Percentiles rank a stretch among this genome's conserved stretches.
These are phyloP conservation scores for Persicaria tinctoria DNA, from an alignment of 148 eudicot species.

Conservation along the genomic window DNA sequence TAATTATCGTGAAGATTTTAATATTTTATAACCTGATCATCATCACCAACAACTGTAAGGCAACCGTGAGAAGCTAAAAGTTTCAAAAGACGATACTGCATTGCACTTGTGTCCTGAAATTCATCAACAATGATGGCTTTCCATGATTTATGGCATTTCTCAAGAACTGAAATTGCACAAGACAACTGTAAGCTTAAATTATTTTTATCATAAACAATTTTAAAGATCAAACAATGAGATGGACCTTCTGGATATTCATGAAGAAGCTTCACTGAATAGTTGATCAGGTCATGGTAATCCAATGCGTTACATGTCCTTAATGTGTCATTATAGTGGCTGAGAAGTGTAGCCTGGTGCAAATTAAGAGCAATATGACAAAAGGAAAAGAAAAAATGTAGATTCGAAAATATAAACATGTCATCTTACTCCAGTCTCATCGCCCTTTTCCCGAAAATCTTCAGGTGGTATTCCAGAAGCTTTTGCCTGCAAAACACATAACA, in stretches of 20 bases:
- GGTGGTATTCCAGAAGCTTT: slow-evolving; percentile 82
- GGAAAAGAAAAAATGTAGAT: neutral
- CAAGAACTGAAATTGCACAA: slow-evolving; percentile 34
- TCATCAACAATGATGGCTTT: slow-evolving; percentile 84
- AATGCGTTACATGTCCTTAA: slow-evolving; percentile 78
- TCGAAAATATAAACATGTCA: slow-evolving; percentile 12
- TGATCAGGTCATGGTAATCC: slow-evolving; percentile 91
- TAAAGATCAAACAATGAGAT: slow-evolving; percentile 16
- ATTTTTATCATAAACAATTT: neutral
- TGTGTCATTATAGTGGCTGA: slow-evolving; percentile 55
- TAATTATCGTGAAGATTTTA: neutral
- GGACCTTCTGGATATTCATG: slow-evolving; percentile 82
- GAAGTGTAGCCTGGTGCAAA: slow-evolving; percentile 54
- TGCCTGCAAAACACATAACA: slow-evolving; percentile 39
- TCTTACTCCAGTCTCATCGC: slow-evolving; percentile 64
- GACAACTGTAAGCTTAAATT: neutral
- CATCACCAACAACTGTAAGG: slow-evolving; percentile 89
- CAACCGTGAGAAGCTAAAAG: slow-evolving; percentile 70
- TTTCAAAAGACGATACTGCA: slow-evolving; percentile 70
- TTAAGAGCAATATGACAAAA: slow-evolving; percentile 1
- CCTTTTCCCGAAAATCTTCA: slow-evolving; percentile 43
- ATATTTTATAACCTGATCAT: slow-evolving; percentile 63
- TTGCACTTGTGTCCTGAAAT: slow-evolving; percentile 93
- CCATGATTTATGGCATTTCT: slow-evolving; percentile 79
- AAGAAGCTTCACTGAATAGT: slow-evolving; percentile 74